Evolutionary conservation across 768 basidiomycete species (phyloP).

Genomic region (Hydnomerulius pinastri): DNA sequence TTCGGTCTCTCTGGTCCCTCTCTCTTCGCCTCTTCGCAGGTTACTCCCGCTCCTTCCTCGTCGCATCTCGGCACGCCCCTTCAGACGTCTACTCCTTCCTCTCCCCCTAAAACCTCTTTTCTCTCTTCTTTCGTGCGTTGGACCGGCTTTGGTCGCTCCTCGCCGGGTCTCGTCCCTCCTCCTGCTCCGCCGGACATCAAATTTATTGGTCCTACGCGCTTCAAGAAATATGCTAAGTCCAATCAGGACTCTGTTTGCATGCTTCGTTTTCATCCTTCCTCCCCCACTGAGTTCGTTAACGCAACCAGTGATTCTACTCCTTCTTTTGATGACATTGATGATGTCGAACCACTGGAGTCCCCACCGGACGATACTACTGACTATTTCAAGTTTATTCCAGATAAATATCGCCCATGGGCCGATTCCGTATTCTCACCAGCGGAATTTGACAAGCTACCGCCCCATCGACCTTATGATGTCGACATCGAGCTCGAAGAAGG

Average conservation of each 20-base stretch:
- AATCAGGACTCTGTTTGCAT: background rate
- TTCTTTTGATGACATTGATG: background rate
- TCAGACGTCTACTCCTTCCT: background rate
- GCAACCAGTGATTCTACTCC: background rate
- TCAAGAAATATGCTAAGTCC: background rate
- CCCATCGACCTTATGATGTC: conserved; percentile 33
- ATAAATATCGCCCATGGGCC: conserved; percentile 30
- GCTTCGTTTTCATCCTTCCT: background rate
- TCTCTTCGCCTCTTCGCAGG: conserved; percentile 4
- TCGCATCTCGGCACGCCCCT: background rate
- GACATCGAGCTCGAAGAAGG: conserved; percentile 36
- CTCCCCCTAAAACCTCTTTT: background rate
- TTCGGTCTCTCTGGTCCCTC: too few relatives aligned
- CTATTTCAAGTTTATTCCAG: conserved; percentile 21
- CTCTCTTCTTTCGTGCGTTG: background rate
- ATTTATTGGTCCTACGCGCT: background rate
- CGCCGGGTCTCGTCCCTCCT: background rate
- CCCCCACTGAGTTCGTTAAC: background rate
- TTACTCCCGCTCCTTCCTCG: background rate
- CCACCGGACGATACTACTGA: background rate
- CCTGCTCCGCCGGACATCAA: background rate
- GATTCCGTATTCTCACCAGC: conserved; percentile 26
- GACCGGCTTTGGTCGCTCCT: background rate
- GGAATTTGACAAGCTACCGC: conserved; percentile 33
- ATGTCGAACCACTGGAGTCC: background rate